Percentiles rank a stretch among this genome's conserved stretches.
phyloP scores from a whole-genome alignment of 331 rosid genomes.

The Cydonia oblonga region DNA sequence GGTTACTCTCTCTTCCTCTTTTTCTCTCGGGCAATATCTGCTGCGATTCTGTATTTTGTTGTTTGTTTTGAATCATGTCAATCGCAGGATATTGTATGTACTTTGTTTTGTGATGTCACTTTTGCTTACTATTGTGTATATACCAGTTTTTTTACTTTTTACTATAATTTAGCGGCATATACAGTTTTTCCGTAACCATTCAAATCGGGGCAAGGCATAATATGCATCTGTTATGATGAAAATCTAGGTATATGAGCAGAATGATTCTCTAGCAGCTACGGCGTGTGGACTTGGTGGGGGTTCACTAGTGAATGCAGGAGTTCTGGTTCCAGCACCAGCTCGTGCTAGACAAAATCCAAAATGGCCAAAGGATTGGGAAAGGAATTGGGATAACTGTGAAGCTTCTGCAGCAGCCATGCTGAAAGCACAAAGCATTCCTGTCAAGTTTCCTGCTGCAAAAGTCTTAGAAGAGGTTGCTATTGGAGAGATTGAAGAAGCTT shows the following conservation, averaged over 20 bases:
- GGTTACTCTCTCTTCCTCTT: constrained; percentile 10
- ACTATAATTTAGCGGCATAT: background rate
- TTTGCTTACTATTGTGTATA: background rate
- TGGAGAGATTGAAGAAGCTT: constrained; percentile 13
- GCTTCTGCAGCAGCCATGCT: constrained; percentile 29
- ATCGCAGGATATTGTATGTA: background rate
- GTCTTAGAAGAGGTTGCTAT: constrained; percentile 13
- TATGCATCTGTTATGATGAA: background rate
- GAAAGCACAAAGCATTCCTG: constrained; percentile 17
- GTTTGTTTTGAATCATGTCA: background rate
- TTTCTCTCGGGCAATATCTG: background rate
- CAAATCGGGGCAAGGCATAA: background rate
- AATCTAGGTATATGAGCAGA: constrained; percentile 15
- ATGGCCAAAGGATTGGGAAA: constrained; percentile 37
- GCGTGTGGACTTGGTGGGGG: constrained; percentile 39
- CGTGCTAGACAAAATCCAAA: constrained; percentile 20
- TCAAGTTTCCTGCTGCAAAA: constrained; percentile 20
- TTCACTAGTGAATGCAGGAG: constrained; percentile 32
- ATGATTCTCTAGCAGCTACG: constrained; percentile 20
- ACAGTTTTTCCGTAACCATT: background rate
- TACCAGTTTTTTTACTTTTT: background rate
- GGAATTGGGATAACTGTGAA: constrained; percentile 25
- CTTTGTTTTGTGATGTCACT: background rate
- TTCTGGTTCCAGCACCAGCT: constrained; percentile 23
- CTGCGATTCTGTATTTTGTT: background rate